Percentiles rank a stretch among this genome's conserved stretches.
phyloP scores from a whole-genome alignment of 371 early-diverging fungal species.

The Lichtheimia corymbifera region DNA sequence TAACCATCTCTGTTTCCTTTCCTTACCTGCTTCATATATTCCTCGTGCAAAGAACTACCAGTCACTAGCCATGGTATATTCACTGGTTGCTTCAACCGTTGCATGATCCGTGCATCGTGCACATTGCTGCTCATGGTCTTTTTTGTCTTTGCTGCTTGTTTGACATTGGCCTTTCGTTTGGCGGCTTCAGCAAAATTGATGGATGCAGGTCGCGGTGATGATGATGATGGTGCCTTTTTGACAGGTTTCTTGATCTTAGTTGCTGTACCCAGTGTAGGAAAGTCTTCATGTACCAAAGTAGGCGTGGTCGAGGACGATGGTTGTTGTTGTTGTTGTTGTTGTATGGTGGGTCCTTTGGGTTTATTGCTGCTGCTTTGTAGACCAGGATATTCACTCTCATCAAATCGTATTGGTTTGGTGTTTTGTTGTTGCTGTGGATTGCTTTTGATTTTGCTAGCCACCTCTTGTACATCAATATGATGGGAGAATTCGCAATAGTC shows the following conservation, averaged over 20 bases:
- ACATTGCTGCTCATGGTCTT: background rate
- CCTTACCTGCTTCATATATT: constrained; percentile 50
- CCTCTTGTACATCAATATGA: constrained; percentile 46
- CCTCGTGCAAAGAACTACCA: constrained; percentile 44
- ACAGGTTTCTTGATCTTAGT: constrained; percentile 19
- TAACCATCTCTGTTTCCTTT: background rate
- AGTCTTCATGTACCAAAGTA: constrained; percentile 27
- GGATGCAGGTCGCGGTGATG: background rate
- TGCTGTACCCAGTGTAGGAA: constrained; percentile 37
- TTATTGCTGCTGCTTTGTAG: constrained; percentile 9
- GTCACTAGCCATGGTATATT: constrained; percentile 61
- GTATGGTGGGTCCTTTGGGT: background rate
- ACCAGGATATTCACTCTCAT: constrained; percentile 34
- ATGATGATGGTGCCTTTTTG: background rate
- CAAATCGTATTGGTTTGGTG: constrained; percentile 13
- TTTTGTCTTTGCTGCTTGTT: constrained; percentile 4
- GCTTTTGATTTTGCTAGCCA: constrained; percentile 33
- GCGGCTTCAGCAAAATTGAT: constrained; percentile 40
- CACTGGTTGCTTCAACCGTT: constrained; percentile 37
- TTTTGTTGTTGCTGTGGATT: constrained; percentile 1
- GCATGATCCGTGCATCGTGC: constrained; percentile 6
- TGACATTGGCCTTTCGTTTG: constrained; percentile 21
- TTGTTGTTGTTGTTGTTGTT: background rate
- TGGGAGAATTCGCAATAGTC: constrained; percentile 70
- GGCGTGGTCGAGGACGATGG: background rate